Evolutionary conservation across 2,329 filamentous ascomycete genomes (phyloP).

Genomic region (Pseudohalonectria lignicola): DNA sequence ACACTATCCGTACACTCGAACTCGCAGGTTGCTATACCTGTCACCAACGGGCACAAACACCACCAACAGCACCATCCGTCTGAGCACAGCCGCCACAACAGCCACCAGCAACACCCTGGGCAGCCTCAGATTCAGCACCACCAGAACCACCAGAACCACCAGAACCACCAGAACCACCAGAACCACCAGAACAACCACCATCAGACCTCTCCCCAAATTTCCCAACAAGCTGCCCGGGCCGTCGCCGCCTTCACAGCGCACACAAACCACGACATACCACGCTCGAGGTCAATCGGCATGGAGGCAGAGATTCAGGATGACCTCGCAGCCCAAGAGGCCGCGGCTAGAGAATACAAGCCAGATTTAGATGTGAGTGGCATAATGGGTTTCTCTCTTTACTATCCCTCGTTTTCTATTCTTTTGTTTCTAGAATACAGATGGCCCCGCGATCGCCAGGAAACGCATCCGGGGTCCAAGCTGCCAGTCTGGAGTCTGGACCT

Average conservation of each 20-base stretch:
- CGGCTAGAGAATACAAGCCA: slow-evolving; percentile 48
- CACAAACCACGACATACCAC: slow-evolving; percentile 3
- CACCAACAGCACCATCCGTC: slow-evolving; percentile 10
- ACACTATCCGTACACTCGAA: no score
- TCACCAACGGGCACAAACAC: slow-evolving; percentile 7
- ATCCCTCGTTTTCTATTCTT: neutral
- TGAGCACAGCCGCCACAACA: slow-evolving; percentile 6
- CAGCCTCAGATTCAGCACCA: slow-evolving; percentile 8
- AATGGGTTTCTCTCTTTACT: no score
- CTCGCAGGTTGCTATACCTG: no score
- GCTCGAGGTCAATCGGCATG: slow-evolving; percentile 21
- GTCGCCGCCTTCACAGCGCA: slow-evolving; percentile 2
- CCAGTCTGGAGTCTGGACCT: no score
- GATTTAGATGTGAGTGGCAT: slow-evolving; percentile 40
- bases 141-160: slow-evolving; percentile 13
- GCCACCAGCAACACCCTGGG: slow-evolving; percentile 9
- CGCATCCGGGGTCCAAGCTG: no score
- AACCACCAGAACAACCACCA: slow-evolving; percentile 8
- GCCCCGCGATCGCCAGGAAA: no score
- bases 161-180: slow-evolving; percentile 7
- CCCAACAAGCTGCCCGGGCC: neutral
- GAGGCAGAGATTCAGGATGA: slow-evolving; percentile 25
- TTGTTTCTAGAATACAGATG: no score
- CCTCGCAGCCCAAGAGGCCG: slow-evolving; percentile 47
- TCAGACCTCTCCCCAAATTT: slow-evolving; percentile 3